phyloP scores from a whole-genome alignment of 1,284 basidiomycete genomes.

The Stygiomarasmius scandens region DNA sequence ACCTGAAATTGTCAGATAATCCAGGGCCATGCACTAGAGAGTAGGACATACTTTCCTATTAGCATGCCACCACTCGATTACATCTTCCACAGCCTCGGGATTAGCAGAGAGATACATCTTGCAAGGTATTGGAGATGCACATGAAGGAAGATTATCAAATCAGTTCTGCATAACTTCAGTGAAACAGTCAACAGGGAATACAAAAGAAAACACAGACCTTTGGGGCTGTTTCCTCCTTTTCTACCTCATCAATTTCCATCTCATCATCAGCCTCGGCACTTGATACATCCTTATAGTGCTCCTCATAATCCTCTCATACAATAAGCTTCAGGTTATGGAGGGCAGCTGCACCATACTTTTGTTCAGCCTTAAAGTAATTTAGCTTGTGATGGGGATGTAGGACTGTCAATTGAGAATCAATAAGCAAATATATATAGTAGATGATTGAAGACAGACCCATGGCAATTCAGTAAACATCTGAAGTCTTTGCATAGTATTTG shows the following conservation, averaged over 20 bases:
- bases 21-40: conserved; percentile 29
- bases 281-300: background rate
- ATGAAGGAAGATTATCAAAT: conserved; percentile 18
- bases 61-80: conserved; percentile 28
- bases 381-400: conserved; percentile 17
- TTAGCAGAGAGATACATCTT: conserved; percentile 19
- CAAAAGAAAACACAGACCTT: background rate
- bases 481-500: conserved; percentile 29
- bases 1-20: conserved; percentile 32
- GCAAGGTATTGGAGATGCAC: conserved; percentile 3
- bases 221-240: background rate
- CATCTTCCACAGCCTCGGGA: conserved; percentile 18
- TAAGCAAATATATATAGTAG: too few relatives aligned
- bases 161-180: conserved; percentile 9
- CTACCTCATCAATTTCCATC: background rate
- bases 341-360: background rate
- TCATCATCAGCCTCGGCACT: background rate
- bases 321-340: background rate
- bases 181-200: too few relatives aligned
- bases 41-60: conserved; percentile 18
- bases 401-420: too few relatives aligned
- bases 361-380: background rate
- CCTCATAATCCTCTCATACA: background rate
- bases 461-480: conserved; percentile 26
- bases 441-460: conserved; percentile 26